Base-by-base conservation (phyloP, 1,139 yeast species). In the Spathaspora sp. region DNA sequence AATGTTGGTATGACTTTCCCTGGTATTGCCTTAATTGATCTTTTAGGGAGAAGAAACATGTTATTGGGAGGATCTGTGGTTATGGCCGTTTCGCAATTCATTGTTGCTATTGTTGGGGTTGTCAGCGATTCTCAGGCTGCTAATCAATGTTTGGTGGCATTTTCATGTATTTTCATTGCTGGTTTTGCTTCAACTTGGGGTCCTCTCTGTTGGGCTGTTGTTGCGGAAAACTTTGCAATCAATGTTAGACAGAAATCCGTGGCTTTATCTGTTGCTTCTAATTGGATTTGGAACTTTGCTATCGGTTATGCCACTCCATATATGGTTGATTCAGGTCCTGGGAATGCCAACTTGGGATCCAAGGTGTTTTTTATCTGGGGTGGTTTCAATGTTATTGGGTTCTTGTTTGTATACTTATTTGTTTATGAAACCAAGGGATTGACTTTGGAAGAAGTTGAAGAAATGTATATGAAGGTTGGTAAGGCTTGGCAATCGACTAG, bases 181-280 rank as follows among this genome's bases (percentile, higher is more conserved):
- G 80, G 75, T 60, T 84, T 83, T 57, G 89, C 89, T 29, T 68
- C 86, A 42, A 75, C 88, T 25, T 84, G 89, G 89, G 89, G 89
- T 54, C 89, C 89, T 36, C 69, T 78, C 46, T 80, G 81, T 43
- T 84, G 89, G 89, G 87, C 83, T 44, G 70, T 83, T 47, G 71
- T 80, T 54, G 85, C 86, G 49, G 91, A 85, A 63, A 72, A 82
- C 46, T 84, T 74, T 72, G 82, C 87, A 40, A 70, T 84, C 53
- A 74, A 80, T 47, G 77, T 82, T 47, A 76, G 91, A 65, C 86
- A 84, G 54, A 81, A 80, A 63, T 83, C 87, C 11, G 81, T 84
- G 52, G 81, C 89, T 26, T 58, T 82, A 45, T 77, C 86, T 42
- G 78, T 85, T 27, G 84, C 89, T 29, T 72, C 85, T 41, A 84